Conservation (phyloP, 176 grass and related monocot species). For the Aegilops sharonensis region DNA sequence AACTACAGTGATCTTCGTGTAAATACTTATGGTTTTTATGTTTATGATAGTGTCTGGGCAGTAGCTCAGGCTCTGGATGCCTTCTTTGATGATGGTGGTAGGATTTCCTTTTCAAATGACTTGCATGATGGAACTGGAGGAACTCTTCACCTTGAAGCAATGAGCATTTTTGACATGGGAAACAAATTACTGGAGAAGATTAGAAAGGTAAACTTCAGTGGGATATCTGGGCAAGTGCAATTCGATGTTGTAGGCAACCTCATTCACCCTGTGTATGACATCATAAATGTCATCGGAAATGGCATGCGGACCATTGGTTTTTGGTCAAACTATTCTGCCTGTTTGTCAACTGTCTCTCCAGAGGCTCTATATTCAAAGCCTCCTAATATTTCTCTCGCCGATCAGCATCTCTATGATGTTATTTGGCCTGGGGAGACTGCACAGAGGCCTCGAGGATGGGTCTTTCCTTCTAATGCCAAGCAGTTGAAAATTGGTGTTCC, state of each 20-base stretch:
- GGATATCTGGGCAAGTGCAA: constrained; percentile 57
- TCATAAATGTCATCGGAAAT: constrained; percentile 82
- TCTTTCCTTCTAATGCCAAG: constrained; percentile 70
- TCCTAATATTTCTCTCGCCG: constrained; percentile 57
- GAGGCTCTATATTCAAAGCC: constrained; percentile 71
- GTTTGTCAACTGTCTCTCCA: constrained; percentile 53
- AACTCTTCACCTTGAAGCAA: constrained; percentile 74
- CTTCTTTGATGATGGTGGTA: constrained; percentile 75
- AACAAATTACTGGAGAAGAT: constrained; percentile 56
- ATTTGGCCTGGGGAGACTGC: constrained; percentile 89
- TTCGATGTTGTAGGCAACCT: constrained; percentile 58
- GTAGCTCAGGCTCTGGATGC: constrained; percentile 71
- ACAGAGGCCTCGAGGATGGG: constrained; percentile 86
- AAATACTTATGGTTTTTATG: constrained; percentile 66
- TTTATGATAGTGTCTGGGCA: constrained; percentile 90
- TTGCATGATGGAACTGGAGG: constrained; percentile 51
- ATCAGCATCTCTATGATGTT: constrained; percentile 67
- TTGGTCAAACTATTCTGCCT: constrained; percentile 91
- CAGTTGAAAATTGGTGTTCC: constrained; percentile 84
- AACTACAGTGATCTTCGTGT: constrained; percentile 47
- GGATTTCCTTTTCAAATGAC: constrained; percentile 80
- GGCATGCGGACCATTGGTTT: constrained; percentile 72
- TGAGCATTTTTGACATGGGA: constrained; percentile 79
- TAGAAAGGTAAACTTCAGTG: constrained; percentile 58
- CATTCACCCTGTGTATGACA: constrained; percentile 78